Base-by-base conservation (phyloP, 805 yeast genomes). In the Yamadazyma takamatsuzukensis region DNA sequence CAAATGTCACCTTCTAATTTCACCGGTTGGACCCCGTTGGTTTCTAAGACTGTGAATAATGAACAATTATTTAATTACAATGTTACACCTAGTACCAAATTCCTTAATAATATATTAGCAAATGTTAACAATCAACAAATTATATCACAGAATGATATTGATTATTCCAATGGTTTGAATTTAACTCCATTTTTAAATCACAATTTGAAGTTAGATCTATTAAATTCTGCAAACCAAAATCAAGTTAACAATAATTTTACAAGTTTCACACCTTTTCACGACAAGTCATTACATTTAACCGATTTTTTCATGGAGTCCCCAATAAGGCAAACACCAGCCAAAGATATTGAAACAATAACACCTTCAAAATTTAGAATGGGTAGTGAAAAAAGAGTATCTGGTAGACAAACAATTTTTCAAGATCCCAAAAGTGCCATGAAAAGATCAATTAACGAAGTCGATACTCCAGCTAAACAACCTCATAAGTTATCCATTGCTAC, bases 271-370 rank as follows among this genome's bases (percentile, higher is more conserved):
- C 72, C 72, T 3, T 61, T 58, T 38, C 65, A 61, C 40, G 70
- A 65, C 34, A 64, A 61, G 42, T 53, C 68, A 3, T 48, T 63
- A 36, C 70, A 61, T 36, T 45, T 65, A 26, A 48, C 65, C 5
- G 72, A 66, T 41, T 65, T 66, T 32, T 65, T 64, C 44, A 64
- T 63, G 56, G 72, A 66, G 33, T 55, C 66, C n/a, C 72, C 72
- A 11, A 61, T 64, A 24, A 45, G 56, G 18, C 53, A 53, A 21
- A 51, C 65, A 2, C 68, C 70, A 9, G 37, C 54, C 9, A 61
- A 54, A 34, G 62, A 57, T 27, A 30, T 58, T 25, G 66, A 54
- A 30, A 57, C 68, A 4, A 60, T 64, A 19, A 66, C 72, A 3
- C 71, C 72, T 2, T 60, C 68, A 7, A 56, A 54, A 35, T 66